Percentiles rank a stretch among this genome's conserved stretches.
These are phyloP conservation scores for Hypomyces rosellus DNA, from an alignment of 2,329 filamentous ascomycete genomes.

Conservation along the genomic window DNA sequence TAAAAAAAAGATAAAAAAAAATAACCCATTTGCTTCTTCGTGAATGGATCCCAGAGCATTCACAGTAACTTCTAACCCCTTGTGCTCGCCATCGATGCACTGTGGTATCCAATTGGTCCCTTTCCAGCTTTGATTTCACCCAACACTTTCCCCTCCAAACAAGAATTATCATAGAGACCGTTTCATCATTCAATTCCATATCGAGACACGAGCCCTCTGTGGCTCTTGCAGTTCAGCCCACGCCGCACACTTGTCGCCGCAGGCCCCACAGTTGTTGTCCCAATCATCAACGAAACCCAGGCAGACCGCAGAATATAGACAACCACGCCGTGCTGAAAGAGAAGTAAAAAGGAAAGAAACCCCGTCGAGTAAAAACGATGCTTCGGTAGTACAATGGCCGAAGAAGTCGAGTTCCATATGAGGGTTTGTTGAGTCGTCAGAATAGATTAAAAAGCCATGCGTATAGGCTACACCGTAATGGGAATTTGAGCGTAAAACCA, in stretches of 20 bases:
- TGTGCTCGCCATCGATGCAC: neutral
- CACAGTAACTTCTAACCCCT: neutral
- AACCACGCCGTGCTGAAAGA: conserved; percentile 8
- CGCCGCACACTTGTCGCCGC: neutral
- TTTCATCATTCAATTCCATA: conserved; percentile 12
- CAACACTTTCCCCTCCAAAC: neutral
- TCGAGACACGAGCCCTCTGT: conserved; percentile 7
- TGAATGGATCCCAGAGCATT: neutral
- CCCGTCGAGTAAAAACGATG: neutral
- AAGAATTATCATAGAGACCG: conserved; percentile 11
- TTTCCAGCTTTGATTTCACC: neutral
- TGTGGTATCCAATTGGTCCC: conserved; percentile 7
- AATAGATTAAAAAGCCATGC: neutral
- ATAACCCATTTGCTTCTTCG: neutral
- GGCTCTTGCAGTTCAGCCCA: conserved; percentile 2
- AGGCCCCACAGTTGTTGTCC: conserved; percentile 1
- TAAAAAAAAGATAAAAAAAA: neutral
- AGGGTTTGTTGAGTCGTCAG: neutral
- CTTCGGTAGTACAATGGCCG: neutral
- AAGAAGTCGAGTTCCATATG: neutral
- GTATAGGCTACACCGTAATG: neutral
- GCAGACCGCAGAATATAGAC: neutral
- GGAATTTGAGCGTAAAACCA: conserved; percentile 1
- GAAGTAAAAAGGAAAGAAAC: conserved; percentile 2
- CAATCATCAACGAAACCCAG: conserved; percentile 2